Base-by-base conservation (phyloP, 2,329 filamentous ascomycete species). In the Zasmidium angulare region DNA sequence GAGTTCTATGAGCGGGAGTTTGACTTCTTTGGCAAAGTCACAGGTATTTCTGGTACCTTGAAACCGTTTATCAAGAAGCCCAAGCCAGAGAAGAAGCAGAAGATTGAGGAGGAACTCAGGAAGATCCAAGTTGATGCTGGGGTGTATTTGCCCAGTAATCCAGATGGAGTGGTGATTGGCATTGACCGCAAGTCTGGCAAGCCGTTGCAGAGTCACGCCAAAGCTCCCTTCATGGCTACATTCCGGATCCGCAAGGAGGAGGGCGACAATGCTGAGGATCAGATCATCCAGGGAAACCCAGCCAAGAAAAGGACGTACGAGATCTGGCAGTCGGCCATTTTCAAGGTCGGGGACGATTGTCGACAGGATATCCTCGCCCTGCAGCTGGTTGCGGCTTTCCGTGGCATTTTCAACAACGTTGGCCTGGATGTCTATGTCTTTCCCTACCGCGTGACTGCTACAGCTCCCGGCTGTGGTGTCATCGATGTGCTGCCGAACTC, bases 311-410 rank as follows among this genome's bases (percentile, higher is more conserved):
- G 67, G 63, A 90, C 86, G 0, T 86, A 96, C 66, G 96, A 99
- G 75, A 89, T 93, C n/a, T 98, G 95, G 96, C 95, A 99, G 75
- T 96, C 92, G 1, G 95, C 93, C 58, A 99, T 99, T 71, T 99
- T 99, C 86, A 99, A 99, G 75, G 96, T 99, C 51, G 95, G 95
- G 63, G 95, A 99, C 73, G 95, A 99, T 75, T 98, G 95, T 74
- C 89, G 95, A 53, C 95, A 99, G 77, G 96, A 99, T 70, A 90
- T 99, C 54, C 82, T 99, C 61, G 95, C 95, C 1, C 81, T 99
- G 62, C 95, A 99, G 76, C 96, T 99, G 89, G 97, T 99, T 73
- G 89, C 95, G 0, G 92, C 93, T 1, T 99, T 99, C 82, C 88
- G 95, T 22, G 93, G 93, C 63, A 99, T 99, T 70, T 99, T 98